Conservation (phyloP, 2,329 filamentous ascomycete genomes). For the Talaromyces sp. region DNA sequence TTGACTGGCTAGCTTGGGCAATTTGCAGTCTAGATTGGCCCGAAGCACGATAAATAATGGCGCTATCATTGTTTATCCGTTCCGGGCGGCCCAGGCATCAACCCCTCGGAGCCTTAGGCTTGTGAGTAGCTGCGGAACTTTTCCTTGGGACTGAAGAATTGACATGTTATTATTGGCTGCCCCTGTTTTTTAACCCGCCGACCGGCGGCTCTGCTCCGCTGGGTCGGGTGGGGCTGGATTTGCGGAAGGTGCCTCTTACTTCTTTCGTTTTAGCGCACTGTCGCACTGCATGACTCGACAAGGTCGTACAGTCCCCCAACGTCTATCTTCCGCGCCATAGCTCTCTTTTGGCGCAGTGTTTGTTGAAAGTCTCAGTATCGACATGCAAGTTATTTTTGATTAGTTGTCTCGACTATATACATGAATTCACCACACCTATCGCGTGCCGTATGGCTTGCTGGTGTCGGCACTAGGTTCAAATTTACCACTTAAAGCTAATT, state of each 20-base stretch:
- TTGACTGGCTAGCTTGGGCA: not conserved
- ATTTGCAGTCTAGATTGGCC: not conserved
- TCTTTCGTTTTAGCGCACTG: not conserved
- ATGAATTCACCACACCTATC: constrained; percentile 15
- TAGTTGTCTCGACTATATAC: not conserved
- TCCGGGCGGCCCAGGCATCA: constrained; percentile 7
- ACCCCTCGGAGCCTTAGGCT: constrained; percentile 1
- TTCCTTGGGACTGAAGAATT: no score
- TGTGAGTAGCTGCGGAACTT: not conserved
- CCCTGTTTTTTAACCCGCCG: not conserved
- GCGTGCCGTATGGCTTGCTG: constrained; percentile 34
- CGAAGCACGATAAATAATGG: not conserved
- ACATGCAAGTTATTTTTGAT: not conserved
- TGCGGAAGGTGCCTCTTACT: not conserved
- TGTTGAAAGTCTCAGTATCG: no score
- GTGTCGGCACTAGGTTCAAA: constrained; percentile 31
- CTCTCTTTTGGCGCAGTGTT: no score
- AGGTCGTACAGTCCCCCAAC: not conserved
- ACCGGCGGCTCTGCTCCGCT: not conserved
- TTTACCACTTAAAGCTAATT: constrained; percentile 32
- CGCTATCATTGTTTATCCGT: constrained; percentile 17
- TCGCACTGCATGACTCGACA: not conserved
- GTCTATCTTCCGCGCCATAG: not conserved
- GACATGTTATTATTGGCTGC: not conserved
- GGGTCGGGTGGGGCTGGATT: not conserved